Evolutionary conservation across 805 yeast genomes (phyloP), one percentile per base, ranked within the genome.

Genomic region (Wickerhamiella lipophila): DNA sequence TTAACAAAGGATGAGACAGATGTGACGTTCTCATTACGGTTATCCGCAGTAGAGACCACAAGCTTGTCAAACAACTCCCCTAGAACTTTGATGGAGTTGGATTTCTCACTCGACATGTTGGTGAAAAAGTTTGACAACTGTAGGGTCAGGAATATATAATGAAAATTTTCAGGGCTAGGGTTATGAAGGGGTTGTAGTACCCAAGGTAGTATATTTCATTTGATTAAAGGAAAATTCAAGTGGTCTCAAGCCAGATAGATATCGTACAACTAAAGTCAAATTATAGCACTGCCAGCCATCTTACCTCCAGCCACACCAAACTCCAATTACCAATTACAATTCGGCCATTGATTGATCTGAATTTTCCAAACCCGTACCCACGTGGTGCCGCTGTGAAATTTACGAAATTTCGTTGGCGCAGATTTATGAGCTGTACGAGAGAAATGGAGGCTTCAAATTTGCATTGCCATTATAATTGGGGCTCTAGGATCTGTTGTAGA

Each of bases 1-100:
- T 89, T 89, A 71, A 92, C 77, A 77, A 92, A 88, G 55, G 92
- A 77, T 58, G 97, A 78, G 63, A 92, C 84, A 67, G 84, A 85
- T 63, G 82, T 68, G 65, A 96, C 92, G 67, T 94, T 88, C 66
- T 77, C 79, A 55, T 77, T 79, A 69, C 88, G 79, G 67, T 79
- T 81, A 63, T 86, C 96, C 41, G 62, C 62, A 60, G 83, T 66
- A 63, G 97, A 95, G 68, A 92, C 85, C 66, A 89, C 71, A 66
- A 92, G 78, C 76, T 86, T 86, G 72, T 81, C 76, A 75, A 92
- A 85, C 68, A 92, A 83, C 75, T 92, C 95, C 68, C 81, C 75
- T 70, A 89, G 82, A 71, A 88, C 95, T 73, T 87, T 55, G 54
- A 66, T 60, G 51, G 71, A 61, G 53, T 60, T 59, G 52, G 59